phyloP scores from a whole-genome alignment of 306 rosid species.

The Clitoria ternatea region DNA sequence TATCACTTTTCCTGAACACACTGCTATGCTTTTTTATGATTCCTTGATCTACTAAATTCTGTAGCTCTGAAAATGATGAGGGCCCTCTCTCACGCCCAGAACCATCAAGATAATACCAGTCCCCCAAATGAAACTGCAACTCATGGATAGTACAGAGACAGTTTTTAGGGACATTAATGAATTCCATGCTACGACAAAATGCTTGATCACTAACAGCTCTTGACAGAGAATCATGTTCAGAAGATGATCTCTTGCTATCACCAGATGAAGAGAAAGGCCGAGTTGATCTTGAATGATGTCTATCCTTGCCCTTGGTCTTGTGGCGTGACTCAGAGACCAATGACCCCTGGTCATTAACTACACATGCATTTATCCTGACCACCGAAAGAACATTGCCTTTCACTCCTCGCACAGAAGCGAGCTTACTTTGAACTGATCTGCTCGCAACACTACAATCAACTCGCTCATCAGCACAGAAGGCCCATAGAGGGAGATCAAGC shows the following conservation, averaged over 20 bases:
- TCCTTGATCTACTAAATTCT: constrained; percentile 75
- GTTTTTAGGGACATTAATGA: constrained; percentile 57
- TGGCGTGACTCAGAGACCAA: constrained; percentile 72
- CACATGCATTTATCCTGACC: constrained; percentile 92
- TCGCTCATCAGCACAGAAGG: constrained; percentile 74
- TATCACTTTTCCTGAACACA: constrained; percentile 82
- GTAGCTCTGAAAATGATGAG: constrained; percentile 74
- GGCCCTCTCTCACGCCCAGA: constrained; percentile 97
- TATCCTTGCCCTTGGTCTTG: constrained; percentile 64
- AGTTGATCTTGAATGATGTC: constrained; percentile 60
- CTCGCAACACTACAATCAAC: constrained; percentile 42
- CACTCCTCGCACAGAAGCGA: constrained; percentile 52
- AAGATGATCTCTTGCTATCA: constrained; percentile 79
- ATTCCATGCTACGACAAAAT: constrained; percentile 38
- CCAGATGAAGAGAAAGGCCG: constrained; percentile 55
- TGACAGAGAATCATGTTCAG: constrained; percentile 62
- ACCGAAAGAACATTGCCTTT: constrained; percentile 86
- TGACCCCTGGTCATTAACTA: constrained; percentile 85
- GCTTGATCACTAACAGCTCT: constrained; percentile 47
- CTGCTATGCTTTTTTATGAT: constrained; percentile 63
- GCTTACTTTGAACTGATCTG: constrained; percentile 56
- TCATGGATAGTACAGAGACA: constrained; percentile 61
- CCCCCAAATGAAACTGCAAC: constrained; percentile 79
- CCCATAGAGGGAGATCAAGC: constrained; percentile 95
- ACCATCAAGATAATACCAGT: constrained; percentile 98